Base-by-base conservation (phyloP, 2,329 filamentous ascomycete genomes). In the Aschersonia sp. region DNA sequence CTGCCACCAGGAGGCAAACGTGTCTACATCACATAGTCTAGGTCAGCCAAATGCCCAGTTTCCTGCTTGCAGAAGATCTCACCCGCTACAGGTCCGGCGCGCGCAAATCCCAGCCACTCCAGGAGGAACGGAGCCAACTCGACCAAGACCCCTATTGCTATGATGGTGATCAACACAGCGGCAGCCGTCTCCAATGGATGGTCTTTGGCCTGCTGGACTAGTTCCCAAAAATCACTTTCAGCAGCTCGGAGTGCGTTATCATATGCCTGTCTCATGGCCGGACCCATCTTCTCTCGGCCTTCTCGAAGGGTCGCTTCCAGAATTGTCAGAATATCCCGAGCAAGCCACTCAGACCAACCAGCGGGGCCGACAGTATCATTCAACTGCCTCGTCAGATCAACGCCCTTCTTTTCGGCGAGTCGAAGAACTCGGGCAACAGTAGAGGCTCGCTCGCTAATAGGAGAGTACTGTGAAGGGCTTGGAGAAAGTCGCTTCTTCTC, bases 1-100 rank as follows among this genome's bases (percentile, higher is more conserved):
- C 45, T 47, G 39, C 47, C 47, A 49, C 47, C 47, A 49, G 11
- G 45, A n/a, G 5, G 47, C 47, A 35, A 49, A 46, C 10, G 47
- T 44, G 42, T 33, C 49, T 51, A 43, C 8, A 39, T 39, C 35
- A 12, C 12, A 39, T 9, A 39, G 35, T 39, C 9, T 9, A 39
- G 8, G 35, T 39, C 8, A 39, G 35, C 22, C 22, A 22, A 22
- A 2, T 22, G 22, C 22, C 4, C 22, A 22, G 4, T 22, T 22
- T 22, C 3, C 2, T 22, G 22, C 22, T 22, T 22, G 35, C 11
- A 3, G 11, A 5, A 4, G 10, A 35, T 30, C 45, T 46, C 45
- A 46, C 45, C 45, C 29, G 45, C 45, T 5, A 1, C 22, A 12
- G 45, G 45, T 12, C 45, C 45, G 2, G 32, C 9, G 11, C 41